A percentile compares a stretch with the other conserved stretches of the same genome.
These are phyloP conservation scores for Metschnikowia lachancei DNA, from an alignment of 805 yeast species.

Conservation along the genomic window DNA sequence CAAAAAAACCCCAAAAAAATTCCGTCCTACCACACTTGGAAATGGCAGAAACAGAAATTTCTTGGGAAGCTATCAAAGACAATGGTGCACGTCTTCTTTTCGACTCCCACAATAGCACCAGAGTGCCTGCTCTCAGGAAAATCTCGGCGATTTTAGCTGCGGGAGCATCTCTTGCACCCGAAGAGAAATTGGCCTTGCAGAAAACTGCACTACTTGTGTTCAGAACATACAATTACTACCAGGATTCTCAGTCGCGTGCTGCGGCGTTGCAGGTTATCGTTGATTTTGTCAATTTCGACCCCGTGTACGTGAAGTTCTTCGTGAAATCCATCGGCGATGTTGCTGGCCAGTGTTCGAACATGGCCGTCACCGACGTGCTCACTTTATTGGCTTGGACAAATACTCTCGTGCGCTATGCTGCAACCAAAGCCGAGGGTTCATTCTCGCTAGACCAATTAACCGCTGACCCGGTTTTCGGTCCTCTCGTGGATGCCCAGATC, in stretches of 20 bases:
- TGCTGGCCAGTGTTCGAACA: conserved; percentile 26
- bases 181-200: conserved; percentile 19
- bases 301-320: conserved; percentile 35
- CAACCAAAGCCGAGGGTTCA: conserved; percentile 6
- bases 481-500: conserved; percentile 28
- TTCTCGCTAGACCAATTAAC: conserved; percentile 17
- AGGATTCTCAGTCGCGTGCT: conserved; percentile 48
- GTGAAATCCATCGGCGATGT: conserved; percentile 37
- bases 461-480: conserved; percentile 10
- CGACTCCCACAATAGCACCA: conserved; percentile 35
- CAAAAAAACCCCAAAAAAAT: background rate
- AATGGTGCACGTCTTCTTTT: conserved; percentile 22
- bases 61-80: conserved; percentile 18
- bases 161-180: background rate
- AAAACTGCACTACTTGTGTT: conserved; percentile 34
- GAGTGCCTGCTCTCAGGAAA: conserved; percentile 35
- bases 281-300: conserved; percentile 31
- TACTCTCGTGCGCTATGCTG: conserved; percentile 13
- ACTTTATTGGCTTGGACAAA: conserved; percentile 59
- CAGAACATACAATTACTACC: conserved; percentile 49
- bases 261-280: conserved; percentile 41
- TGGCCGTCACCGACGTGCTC: conserved; percentile 56
- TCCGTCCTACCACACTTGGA: background rate
- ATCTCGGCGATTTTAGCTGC: conserved; percentile 25
- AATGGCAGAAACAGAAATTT: conserved; percentile 8